Evolutionary conservation across 257 asterid species (phyloP).

Genomic region (Fraxinus anomala): DNA sequence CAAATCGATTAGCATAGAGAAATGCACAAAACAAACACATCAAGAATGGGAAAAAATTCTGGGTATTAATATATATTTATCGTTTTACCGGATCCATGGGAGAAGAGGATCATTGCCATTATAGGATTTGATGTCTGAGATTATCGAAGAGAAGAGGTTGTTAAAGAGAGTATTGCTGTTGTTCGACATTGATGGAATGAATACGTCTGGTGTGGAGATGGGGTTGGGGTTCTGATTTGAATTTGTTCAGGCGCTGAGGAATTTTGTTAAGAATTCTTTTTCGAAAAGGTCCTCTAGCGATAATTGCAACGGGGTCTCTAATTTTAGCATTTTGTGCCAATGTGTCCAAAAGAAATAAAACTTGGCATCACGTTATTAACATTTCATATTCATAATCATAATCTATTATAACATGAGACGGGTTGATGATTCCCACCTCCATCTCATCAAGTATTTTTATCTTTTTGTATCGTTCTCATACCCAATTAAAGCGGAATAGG

Average conservation of each 20-base stretch:
- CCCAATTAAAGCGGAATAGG: too few relatives aligned
- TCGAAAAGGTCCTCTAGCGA: not conserved
- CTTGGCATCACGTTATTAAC: not conserved
- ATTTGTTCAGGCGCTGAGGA: slow-evolving; percentile 35
- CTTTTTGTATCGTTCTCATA: too few relatives aligned
- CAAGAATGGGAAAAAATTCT: not conserved
- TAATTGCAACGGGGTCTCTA: not conserved
- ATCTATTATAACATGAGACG: too few relatives aligned
- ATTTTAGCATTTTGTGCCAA: not conserved
- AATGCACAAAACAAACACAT: slow-evolving; percentile 9
- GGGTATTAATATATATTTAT: not conserved
- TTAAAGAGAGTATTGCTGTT: slow-evolving; percentile 38
- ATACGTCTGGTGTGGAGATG: not conserved
- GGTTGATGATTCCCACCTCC: too few relatives aligned
- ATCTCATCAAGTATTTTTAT: too few relatives aligned
- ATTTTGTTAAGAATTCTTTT: not conserved
- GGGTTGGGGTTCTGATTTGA: slow-evolving; percentile 34
- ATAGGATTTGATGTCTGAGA: slow-evolving; percentile 79
- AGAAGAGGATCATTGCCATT: slow-evolving; percentile 76
- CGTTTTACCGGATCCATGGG: slow-evolving; percentile 87
- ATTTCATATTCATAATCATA: not conserved
- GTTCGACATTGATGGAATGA: slow-evolving; percentile 49
- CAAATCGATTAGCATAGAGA: not conserved
- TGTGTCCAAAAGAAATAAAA: not conserved
- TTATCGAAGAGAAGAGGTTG: slow-evolving; percentile 63